These are phyloP conservation scores for Thalia dealbata DNA, from an alignment of 176 grass and related monocot species.

Conservation along the genomic window DNA sequence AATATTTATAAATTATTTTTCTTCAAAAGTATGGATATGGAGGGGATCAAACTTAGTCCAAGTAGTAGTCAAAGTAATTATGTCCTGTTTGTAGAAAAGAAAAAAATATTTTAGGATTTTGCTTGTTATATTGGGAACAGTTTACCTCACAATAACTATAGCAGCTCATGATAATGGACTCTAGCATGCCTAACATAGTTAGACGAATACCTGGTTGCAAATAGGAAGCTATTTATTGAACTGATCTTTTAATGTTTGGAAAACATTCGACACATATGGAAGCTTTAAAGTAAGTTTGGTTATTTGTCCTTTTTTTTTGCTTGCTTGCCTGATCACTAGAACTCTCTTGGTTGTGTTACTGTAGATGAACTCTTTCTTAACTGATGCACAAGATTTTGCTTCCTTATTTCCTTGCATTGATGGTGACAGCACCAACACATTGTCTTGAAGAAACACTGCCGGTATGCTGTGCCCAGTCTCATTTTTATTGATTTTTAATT, in stretches of 20 bases:
- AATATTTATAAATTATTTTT: background rate
- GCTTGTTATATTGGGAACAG: too few relatives aligned
- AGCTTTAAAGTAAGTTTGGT: too few relatives aligned
- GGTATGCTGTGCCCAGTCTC: conserved; percentile 45
- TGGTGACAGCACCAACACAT: conserved; percentile 84
- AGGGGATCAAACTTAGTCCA: too few relatives aligned
- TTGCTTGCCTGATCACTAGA: background rate
- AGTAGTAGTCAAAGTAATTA: too few relatives aligned
- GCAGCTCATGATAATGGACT: too few relatives aligned
- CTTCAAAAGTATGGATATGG: background rate
- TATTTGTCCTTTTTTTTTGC: too few relatives aligned
- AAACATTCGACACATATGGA: too few relatives aligned
- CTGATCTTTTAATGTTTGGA: too few relatives aligned
- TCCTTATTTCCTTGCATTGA: conserved; percentile 70
- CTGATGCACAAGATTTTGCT: conserved; percentile 78
- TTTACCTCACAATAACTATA: too few relatives aligned
- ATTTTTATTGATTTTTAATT: conserved; percentile 19
- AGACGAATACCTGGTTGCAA: background rate
- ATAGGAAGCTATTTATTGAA: background rate
- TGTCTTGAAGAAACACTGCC: conserved; percentile 82
- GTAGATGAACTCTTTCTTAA: conserved; percentile 17
- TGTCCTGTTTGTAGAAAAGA: too few relatives aligned
- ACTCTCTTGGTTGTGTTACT: background rate
- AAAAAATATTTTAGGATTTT: background rate
- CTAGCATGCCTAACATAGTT: background rate